Evolutionary conservation across 306 rosid species (phyloP), one percentile per base, ranked within the genome.

Genomic region (Cucurbita maxima): DNA sequence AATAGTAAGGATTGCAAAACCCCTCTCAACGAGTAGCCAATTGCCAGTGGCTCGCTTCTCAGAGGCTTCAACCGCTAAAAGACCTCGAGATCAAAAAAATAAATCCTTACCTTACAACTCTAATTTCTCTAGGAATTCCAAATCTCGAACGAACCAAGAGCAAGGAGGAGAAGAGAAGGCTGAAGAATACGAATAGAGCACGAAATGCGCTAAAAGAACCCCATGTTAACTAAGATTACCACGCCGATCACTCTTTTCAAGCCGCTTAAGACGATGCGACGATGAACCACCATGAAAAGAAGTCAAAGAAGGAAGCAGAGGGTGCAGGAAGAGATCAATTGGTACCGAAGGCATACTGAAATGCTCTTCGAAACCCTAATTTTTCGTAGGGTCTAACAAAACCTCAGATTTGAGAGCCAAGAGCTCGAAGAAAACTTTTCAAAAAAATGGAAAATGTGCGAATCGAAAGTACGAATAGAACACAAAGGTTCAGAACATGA

Each of bases 321-420:
- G 79, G 38, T 79, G 75, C 1, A 79, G 79, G 8, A 86, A 67
- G 77, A 75, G 77, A 37, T 68, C 81, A 82, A 72, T 0, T 81
- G 88, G 79, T 1, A 75, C 61, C 85, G 88, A 88, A 87, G 87
- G 91, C 98, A 88, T 92, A 82, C 14, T 85, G 67, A 80, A 76
- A 90, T 93, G 97, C 97, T 79, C 94, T 88, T 81, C 77, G 90
- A 87, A 87, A 85, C 97, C 94, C 91, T 77, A 72, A 36, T 77
- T 22, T 6, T 7, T 57, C 73, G 20, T 19, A 25, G 7, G 73
- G 56, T 68, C 73, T 45, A 68, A 68, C 73, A 68, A 47, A 68
- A 47, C 71, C 38, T 38, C 69, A 51, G 72, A 72, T 55, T 56
- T 81, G 48, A 47, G 43, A 43, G 71, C 43, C 84, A 62, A 55